Conservation (phyloP, 305 asterid genomes). For the Fraxinus xanthoxyloides region DNA sequence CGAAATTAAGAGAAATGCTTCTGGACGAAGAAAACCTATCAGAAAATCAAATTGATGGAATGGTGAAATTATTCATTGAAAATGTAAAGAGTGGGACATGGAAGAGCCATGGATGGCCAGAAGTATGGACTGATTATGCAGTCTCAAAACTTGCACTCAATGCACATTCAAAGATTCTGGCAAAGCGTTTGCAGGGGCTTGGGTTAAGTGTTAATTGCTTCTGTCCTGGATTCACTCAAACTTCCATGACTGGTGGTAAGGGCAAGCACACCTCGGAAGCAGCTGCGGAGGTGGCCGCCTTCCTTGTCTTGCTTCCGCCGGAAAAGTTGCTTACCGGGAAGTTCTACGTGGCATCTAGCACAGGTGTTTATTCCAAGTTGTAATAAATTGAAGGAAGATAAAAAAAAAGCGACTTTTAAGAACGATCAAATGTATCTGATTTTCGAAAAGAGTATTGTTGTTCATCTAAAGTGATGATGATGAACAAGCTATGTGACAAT, state of each 20-base stretch:
- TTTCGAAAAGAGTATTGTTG: no score
- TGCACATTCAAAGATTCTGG: conserved; percentile 56
- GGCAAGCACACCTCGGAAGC: conserved; percentile 51
- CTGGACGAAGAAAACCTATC: conserved; percentile 45
- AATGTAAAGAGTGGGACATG: conserved; percentile 54
- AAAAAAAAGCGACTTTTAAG: no score
- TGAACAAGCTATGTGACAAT: no score
- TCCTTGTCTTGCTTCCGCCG: conserved; percentile 44
- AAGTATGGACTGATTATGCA: conserved; percentile 71
- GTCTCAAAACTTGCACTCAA: conserved; percentile 70
- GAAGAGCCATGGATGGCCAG: conserved; percentile 68
- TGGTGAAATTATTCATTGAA: conserved; percentile 44
- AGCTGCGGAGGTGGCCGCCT: conserved; percentile 44
- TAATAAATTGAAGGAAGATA: conserved; percentile 7
- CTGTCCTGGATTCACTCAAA: conserved; percentile 75
- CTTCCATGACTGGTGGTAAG: conserved; percentile 68
- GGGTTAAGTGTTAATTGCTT: conserved; percentile 60
- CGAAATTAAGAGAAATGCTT: conserved; percentile 36
- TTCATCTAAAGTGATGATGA: no score
- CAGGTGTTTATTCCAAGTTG: conserved; percentile 38
- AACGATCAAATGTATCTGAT: no score
- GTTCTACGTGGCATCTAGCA: conserved; percentile 33
- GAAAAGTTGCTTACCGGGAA: conserved; percentile 50
- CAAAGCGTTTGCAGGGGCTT: conserved; percentile 32
- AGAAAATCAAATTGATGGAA: conserved; percentile 41